Evolutionary conservation across 2,329 filamentous ascomycete species (phyloP).

Genomic region (Tricladium varicosporioides): DNA sequence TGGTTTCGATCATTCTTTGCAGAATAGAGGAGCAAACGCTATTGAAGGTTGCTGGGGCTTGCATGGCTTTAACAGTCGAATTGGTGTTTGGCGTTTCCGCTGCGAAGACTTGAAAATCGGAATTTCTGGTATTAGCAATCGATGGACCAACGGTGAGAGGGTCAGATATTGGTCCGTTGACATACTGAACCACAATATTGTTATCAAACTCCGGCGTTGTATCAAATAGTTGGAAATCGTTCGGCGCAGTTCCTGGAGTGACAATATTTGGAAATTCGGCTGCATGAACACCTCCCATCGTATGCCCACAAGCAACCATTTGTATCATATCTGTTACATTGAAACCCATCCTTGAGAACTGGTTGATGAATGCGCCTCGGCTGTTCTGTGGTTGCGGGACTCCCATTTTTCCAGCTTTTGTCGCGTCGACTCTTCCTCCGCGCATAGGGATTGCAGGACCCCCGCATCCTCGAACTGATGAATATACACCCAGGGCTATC

Average conservation of each 20-base stretch:
- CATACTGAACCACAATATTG: conserved; percentile 55
- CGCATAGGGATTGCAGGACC: conserved; percentile 54
- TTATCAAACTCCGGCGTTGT: conserved; percentile 56
- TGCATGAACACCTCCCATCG: conserved; percentile 57
- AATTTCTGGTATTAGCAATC: conserved; percentile 40
- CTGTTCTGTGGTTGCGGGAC: conserved; percentile 59
- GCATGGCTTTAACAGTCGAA: conserved; percentile 49
- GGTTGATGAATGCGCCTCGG: conserved; percentile 48
- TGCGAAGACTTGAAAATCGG: conserved; percentile 56
- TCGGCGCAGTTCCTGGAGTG: conserved; percentile 38
- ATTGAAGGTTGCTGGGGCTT: conserved; percentile 44
- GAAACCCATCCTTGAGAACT: conserved; percentile 59
- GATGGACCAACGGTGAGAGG: conserved; percentile 54
- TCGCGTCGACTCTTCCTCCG: conserved; percentile 55
- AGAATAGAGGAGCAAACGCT: conserved; percentile 49
- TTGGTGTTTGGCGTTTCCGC: conserved; percentile 46
- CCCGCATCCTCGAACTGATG: conserved; percentile 56
- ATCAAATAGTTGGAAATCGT: conserved; percentile 45
- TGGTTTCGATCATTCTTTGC: conserved; percentile 61
- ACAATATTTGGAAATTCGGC: conserved; percentile 53
- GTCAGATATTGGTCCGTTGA: conserved; percentile 51
- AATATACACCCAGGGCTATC: conserved; percentile 56
- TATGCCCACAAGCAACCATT: conserved; percentile 59
- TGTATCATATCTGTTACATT: conserved; percentile 56
- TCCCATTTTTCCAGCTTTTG: conserved; percentile 43